These are phyloP conservation scores for Verruconis gallopava DNA, from an alignment of 2,329 filamentous ascomycete species.

Conservation along the genomic window DNA sequence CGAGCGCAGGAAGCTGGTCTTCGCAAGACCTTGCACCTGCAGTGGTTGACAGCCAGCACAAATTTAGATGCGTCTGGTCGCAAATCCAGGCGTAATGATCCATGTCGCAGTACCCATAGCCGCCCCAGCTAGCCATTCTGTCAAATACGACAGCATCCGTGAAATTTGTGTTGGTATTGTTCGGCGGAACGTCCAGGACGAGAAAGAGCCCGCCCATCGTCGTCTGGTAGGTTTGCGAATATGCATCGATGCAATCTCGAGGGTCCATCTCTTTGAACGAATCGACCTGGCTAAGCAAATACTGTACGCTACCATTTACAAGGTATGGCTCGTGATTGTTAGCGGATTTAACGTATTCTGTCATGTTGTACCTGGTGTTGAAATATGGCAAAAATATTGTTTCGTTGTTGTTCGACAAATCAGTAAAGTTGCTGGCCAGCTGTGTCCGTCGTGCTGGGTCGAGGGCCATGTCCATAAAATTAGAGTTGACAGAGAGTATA, in stretches of 20 bases:
- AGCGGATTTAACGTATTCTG: background rate
- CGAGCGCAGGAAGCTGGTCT: background rate
- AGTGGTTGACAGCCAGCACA: background rate
- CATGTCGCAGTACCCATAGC: background rate
- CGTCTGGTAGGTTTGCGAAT: constrained; percentile 12
- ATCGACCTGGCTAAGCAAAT: background rate
- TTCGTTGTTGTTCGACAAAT: background rate
- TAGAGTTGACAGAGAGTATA: constrained; percentile 12
- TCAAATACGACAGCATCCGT: background rate
- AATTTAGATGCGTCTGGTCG: background rate
- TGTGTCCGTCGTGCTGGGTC: background rate
- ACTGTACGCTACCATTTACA: background rate
- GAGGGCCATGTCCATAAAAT: constrained; percentile 8
- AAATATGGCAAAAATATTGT: background rate
- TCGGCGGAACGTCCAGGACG: background rate
- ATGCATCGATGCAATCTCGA: constrained; percentile 14
- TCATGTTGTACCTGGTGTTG: background rate
- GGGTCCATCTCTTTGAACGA: background rate
- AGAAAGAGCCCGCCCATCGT: background rate
- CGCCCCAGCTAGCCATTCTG: background rate
- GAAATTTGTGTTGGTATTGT: background rate
- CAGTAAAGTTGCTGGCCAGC: background rate
- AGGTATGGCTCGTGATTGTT: background rate
- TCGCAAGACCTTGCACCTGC: background rate
- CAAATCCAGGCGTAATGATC: constrained; percentile 1